Evolutionary conservation across 2,329 filamentous ascomycete genomes (phyloP).

Genomic region (Rachicladosporium sp.): DNA sequence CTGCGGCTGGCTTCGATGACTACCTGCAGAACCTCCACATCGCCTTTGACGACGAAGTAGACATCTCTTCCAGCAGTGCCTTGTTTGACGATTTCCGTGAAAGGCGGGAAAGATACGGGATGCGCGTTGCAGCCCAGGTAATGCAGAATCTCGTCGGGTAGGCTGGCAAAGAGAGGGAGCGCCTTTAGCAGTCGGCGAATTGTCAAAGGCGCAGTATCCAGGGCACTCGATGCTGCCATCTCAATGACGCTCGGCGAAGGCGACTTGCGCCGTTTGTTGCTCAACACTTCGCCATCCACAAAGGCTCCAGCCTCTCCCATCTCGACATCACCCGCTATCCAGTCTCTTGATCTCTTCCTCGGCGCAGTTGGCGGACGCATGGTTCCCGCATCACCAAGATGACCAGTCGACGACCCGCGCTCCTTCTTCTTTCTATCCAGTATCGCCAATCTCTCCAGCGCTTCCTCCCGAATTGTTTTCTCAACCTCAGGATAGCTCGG

Average conservation of each 20-base stretch:
- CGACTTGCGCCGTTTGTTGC: constrained; percentile 82
- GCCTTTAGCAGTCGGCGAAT: constrained; percentile 84
- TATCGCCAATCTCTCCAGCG: constrained; percentile 77
- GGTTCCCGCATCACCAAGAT: constrained; percentile 19
- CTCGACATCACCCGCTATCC: constrained; percentile 42
- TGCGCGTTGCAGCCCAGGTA: constrained; percentile 86
- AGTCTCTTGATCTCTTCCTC: constrained; percentile 51
- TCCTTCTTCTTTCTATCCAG: constrained; percentile 89
- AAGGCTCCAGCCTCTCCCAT: constrained; percentile 56
- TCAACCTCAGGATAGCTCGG: constrained; percentile 89
- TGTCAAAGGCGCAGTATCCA: constrained; percentile 80
- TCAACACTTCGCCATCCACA: constrained; percentile 53
- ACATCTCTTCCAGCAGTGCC: constrained; percentile 81
- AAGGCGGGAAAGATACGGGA: constrained; percentile 77
- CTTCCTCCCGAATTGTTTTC: constrained; percentile 83
- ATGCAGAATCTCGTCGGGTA: constrained; percentile 88
- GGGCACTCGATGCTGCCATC: constrained; percentile 63
- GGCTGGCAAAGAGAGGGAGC: constrained; percentile 74
- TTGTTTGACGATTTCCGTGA: constrained; percentile 84
- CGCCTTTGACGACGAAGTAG: constrained; percentile 88
- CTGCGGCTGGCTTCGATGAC: no score
- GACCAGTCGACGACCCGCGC: constrained; percentile 19
- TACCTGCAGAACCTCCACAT: constrained; percentile 68
- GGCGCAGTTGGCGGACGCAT: constrained; percentile 16
- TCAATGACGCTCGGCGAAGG: constrained; percentile 78